Evolutionary conservation across 139 green algal genomes (phyloP), one percentile per base, ranked within the genome.

Genomic region (Nannochloris sp.): DNA sequence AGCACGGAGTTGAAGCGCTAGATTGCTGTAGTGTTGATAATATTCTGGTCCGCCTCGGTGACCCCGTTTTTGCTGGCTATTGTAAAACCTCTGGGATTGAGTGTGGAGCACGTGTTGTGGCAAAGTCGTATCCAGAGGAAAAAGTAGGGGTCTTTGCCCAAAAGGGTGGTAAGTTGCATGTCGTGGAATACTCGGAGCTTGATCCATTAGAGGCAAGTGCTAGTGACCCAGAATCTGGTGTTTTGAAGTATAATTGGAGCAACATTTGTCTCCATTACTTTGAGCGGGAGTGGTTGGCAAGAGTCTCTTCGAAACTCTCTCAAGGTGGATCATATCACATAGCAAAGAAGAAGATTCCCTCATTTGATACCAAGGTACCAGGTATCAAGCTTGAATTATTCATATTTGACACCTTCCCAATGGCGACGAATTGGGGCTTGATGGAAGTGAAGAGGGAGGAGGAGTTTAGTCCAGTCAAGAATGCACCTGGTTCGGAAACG

Each of bases 181-280:
- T 97, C 31, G 75, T 96, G 36, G 90, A 97, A 60, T 97, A 97
- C 74, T 87, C 74, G 19, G 90, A 96, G 78, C 73, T 96, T 37
- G 78, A 85, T 58, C 78, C 81, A 2, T 40, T 57, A 4, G 66
- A 86, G 34, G 86, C 89, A 8, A 54, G 67, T n/a, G 76, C 82
- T 15, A 64, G 55, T 5, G 73, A 92, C 67, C 73, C 81, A 12
- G 66, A 60, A 34, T 75, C 68, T 21, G 82, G 84, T 23, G 44
- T 75, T 55, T 75, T 95, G 50, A 61, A 66, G 51, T 95, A 81
- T 76, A 87, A 88, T 71, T 96, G 91, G 87, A 75, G 66, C 79
- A 96, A 97, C 82, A 83, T 97, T 31, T 97, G 91, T 83, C 90
- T 97, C 83, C 91, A 97, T 79, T 95, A 87, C 81, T 97, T 96